A percentile compares a stretch with the other conserved stretches of the same genome.
Evolutionary conservation across 2,329 filamentous ascomycete species (phyloP).

Genomic region (Cryoendolithus antarcticus): DNA sequence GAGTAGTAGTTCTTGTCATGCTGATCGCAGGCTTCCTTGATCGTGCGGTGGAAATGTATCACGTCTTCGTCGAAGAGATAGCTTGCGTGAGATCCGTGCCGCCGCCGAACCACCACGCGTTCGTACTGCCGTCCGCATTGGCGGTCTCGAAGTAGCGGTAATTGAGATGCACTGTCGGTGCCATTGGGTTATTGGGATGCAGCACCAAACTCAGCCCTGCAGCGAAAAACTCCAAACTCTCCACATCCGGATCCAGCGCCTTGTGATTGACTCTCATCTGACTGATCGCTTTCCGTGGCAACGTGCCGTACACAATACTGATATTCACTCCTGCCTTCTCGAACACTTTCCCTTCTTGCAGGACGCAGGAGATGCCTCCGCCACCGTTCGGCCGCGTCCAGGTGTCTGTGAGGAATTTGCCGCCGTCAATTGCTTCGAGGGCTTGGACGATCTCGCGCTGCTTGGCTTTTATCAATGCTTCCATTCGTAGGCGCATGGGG

Average conservation of each 20-base stretch:
- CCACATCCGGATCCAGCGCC: constrained; percentile 65
- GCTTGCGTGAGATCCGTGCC: constrained; percentile 80
- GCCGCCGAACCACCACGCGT: constrained; percentile 97
- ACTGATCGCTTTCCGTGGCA: constrained; percentile 75
- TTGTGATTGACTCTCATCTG: constrained; percentile 96
- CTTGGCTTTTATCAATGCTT: constrained; percentile 86
- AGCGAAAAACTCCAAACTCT: constrained; percentile 88
- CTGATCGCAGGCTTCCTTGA: constrained; percentile 86
- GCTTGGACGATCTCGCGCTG: constrained; percentile 77
- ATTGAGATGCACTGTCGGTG: constrained; percentile 93
- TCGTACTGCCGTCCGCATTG: constrained; percentile 64
- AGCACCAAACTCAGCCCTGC: constrained; percentile 86
- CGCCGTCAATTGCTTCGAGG: constrained; percentile 73
- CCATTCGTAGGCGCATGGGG: constrained; percentile 96
- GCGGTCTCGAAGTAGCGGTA: constrained; percentile 98
- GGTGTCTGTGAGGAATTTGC: constrained; percentile 67
- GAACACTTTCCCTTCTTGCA: constrained; percentile 93
- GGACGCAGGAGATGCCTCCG: constrained; percentile 83
- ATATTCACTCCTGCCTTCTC: constrained; percentile 96
- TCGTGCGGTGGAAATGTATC: constrained; percentile 86
- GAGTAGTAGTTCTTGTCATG: constrained; percentile 89
- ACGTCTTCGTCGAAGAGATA: constrained; percentile 97
- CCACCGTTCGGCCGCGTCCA: constrained; percentile 84
- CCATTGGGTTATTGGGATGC: constrained; percentile 91
- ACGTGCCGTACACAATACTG: constrained; percentile 82